Conservation (phyloP, 2,329 filamentous ascomycete genomes). For the Phoma sp. region DNA sequence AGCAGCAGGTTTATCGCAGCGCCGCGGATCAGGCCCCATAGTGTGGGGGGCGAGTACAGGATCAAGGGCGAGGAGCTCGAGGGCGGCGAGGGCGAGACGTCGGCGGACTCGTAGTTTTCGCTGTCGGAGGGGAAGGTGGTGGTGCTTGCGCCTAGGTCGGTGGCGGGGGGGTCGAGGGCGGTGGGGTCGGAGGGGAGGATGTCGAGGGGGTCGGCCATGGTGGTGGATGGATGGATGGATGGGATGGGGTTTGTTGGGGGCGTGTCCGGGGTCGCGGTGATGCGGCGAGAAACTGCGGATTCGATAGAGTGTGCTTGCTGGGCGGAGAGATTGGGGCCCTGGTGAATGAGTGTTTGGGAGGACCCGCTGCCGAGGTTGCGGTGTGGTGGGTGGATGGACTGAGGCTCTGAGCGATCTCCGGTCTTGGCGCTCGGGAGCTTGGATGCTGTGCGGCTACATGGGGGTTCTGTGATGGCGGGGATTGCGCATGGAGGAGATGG, state of each 20-base stretch:
- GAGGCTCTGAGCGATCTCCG: conserved; percentile 26
- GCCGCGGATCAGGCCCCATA: conserved; percentile 85
- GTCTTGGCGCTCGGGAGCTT: conserved; percentile 17
- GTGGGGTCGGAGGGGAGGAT: conserved; percentile 4
- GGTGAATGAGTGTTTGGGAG: background rate
- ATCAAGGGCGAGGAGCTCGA: conserved; percentile 73
- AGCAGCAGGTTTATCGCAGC: conserved; percentile 95
- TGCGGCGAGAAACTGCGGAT: too few species aligned
- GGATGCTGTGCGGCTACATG: background rate
- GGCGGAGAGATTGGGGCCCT: background rate
- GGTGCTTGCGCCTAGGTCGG: conserved; percentile 59
- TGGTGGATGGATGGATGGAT: background rate
- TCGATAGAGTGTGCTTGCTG: too few species aligned
- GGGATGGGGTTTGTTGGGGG: background rate
- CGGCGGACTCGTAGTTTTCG: conserved; percentile 79
- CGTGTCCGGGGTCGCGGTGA: background rate
- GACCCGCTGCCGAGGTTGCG: conserved; percentile 5
- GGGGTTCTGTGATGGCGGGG: background rate
- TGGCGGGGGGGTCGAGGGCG: too few species aligned
- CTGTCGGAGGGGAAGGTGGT: conserved; percentile 79
- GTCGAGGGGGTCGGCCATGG: conserved; percentile 59
- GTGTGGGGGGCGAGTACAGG: conserved; percentile 85
- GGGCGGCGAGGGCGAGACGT: conserved; percentile 66
- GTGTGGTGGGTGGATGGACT: conserved; percentile 5
- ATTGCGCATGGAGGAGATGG: background rate